Conservation (phyloP, 1,284 basidiomycete species). For the Ceratobasidium sp. region DNA sequence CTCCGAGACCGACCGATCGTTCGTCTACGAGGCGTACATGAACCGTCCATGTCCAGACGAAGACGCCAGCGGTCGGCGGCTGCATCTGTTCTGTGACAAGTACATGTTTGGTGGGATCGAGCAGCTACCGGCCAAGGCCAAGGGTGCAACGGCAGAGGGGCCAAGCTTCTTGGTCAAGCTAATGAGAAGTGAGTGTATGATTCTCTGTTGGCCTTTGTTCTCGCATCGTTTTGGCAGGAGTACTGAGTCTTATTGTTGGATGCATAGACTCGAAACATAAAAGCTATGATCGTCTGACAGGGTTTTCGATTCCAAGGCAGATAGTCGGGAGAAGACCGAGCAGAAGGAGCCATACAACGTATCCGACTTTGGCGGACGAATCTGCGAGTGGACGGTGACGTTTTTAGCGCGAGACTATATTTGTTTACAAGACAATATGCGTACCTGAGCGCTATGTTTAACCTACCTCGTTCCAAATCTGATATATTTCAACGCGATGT, state of each 20-base stretch:
- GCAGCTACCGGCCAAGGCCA: conserved; percentile 28
- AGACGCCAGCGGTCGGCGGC: conserved; percentile 24
- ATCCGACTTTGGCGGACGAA: neutral
- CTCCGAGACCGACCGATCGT: conserved; percentile 27
- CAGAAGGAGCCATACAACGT: neutral
- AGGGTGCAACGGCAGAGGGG: conserved; percentile 31
- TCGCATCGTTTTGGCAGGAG: neutral
- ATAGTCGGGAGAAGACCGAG: neutral
- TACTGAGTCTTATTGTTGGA: neutral
- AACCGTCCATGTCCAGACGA: conserved; percentile 38
- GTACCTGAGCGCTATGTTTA: no score
- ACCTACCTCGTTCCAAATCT: no score
- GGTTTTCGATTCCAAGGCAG: neutral
- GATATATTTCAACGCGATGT: no score
- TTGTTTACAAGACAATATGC: no score
- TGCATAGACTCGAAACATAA: neutral
- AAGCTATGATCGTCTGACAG: neutral
- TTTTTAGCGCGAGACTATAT: neutral
- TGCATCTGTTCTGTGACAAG: conserved; percentile 34
- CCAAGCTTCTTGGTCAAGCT: conserved; percentile 34
- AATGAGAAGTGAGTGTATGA: conserved; percentile 10
- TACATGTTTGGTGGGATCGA: conserved; percentile 44
- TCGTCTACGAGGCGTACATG: conserved; percentile 37
- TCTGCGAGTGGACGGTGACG: neutral
- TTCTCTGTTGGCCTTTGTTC: neutral